Conservation (phyloP, 805 yeast genomes). For the Schizosaccharomyces octosporus region DNA sequence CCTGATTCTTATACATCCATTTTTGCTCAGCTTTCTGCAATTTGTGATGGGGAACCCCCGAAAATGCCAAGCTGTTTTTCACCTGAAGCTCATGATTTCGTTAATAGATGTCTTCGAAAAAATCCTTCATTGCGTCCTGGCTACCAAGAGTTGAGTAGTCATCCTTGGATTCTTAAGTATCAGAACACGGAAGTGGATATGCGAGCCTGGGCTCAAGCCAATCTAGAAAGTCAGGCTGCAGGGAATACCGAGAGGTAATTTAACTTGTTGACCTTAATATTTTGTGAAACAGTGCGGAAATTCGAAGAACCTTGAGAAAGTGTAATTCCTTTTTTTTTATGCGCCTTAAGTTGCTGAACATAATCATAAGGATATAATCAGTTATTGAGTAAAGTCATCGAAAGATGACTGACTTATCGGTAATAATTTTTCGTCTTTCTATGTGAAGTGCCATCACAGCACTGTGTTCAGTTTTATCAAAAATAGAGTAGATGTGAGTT, state of each 20-base stretch:
- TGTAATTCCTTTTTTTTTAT: no score
- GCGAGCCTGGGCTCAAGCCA: constrained; percentile 16
- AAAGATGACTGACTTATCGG: no score
- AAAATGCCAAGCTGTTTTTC: constrained; percentile 41
- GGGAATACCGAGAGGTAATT: not conserved
- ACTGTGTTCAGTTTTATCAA: no score
- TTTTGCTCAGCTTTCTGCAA: constrained; percentile 79
- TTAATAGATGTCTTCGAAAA: constrained; percentile 43
- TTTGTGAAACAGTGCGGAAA: no score
- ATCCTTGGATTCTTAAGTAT: constrained; percentile 56
- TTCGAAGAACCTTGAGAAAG: no score
- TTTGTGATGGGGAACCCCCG: constrained; percentile 93
- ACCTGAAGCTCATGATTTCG: constrained; percentile 60
- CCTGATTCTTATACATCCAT: constrained; percentile 78
- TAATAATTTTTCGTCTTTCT: no score
- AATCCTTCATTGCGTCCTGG: constrained; percentile 61
- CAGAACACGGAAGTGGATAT: constrained; percentile 18
- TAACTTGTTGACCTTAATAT: not conserved
- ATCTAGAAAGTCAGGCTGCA: not conserved
- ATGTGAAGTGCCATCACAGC: no score
- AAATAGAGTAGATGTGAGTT: no score
- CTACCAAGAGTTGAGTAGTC: constrained; percentile 46
- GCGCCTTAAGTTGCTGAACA: no score
- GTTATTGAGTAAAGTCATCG: no score
- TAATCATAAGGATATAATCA: no score